Evolutionary conservation across 139 green algal species (phyloP).

Genomic region (Nannochloris sp.): DNA sequence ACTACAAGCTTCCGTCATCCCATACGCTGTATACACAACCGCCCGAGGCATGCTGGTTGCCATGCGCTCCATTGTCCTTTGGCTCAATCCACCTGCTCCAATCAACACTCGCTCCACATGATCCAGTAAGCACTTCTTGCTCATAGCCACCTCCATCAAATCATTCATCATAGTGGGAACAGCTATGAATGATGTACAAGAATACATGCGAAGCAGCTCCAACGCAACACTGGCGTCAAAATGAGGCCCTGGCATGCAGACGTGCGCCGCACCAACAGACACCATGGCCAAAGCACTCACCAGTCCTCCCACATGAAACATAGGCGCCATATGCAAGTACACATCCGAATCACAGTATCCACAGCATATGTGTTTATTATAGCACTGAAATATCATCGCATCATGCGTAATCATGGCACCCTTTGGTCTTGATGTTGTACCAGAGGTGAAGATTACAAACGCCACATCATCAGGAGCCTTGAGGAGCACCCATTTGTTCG

Average conservation of each 20-base stretch:
- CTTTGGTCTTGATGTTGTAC: constrained; percentile 60
- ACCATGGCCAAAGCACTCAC: constrained; percentile 67
- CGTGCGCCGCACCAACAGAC: constrained; percentile 49
- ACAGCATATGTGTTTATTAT: constrained; percentile 54
- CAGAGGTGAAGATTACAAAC: constrained; percentile 35
- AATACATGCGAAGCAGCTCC: constrained; percentile 21
- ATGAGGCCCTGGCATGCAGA: constrained; percentile 25
- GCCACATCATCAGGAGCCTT: constrained; percentile 20
- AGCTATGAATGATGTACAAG: constrained; percentile 67
- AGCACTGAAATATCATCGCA: constrained; percentile 56
- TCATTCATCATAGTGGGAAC: constrained; percentile 75
- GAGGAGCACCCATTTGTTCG: too few species aligned
- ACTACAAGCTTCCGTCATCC: constrained; percentile 77
- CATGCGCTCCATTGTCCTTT: background rate
- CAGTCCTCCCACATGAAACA: constrained; percentile 85
- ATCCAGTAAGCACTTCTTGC: background rate
- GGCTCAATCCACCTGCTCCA: constrained; percentile 29
- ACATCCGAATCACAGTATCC: constrained; percentile 57
- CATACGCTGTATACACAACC: constrained; percentile 62
- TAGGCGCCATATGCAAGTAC: constrained; percentile 76
- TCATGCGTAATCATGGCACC: constrained; percentile 48
- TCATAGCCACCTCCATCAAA: constrained; percentile 28
- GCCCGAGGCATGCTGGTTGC: constrained; percentile 43
- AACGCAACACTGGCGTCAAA: constrained; percentile 16
- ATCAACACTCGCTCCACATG: constrained; percentile 21